Evolutionary conservation across 768 basidiomycete genomes (phyloP), one percentile per base, ranked within the genome.

Genomic region (Gelatoporia subvermispora): DNA sequence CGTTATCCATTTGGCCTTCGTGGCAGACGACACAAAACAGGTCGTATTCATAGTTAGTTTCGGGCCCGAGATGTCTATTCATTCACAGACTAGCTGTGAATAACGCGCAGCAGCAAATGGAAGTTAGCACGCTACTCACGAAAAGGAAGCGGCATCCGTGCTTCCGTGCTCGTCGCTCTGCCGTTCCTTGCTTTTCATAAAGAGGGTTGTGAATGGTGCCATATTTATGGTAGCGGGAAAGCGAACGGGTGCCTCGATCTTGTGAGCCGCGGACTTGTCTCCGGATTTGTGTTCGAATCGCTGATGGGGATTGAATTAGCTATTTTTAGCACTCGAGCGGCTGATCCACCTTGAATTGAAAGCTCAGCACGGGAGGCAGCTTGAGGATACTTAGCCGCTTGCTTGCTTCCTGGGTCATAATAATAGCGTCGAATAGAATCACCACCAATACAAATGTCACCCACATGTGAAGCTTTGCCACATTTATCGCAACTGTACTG

Each of bases 11-110:
- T 64, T 88, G 86, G 4, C 94, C 94, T 65, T 96, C 92, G 64
- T 97, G 93, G 56, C 89, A 93, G 50, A 98, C 86, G 35, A 96
- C 92, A 21, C 89, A 86, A 59, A 93, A 92, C 2, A 97, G 78
- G 61, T 95, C 90, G 61, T 94, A 97, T 41, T 88, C 83, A 63
- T 88, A 95, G 72, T 91, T 73, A 11, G 76, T 72, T 22, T 82
- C 75, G 0, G 88, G 81, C 5, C 80, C 81, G 3, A 73, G 70
- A 49, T 72, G 66, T 36, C 74, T 79, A 52, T 46, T 25, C 20
- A 21, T 22, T 17, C 8, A 13, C 44, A 45, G 16, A 3, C 15
- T 35, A 10, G 11, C 15, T 16, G 16, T 38, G 37, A 38, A 38
- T 20, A 25, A 28, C 16, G 34, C 24, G 11, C 15, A 5, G 11